A percentile compares a stretch with the other conserved stretches of the same genome.
Conservation (phyloP, 2,329 filamentous ascomycete genomes). For the Neonectria sp. region DNA sequence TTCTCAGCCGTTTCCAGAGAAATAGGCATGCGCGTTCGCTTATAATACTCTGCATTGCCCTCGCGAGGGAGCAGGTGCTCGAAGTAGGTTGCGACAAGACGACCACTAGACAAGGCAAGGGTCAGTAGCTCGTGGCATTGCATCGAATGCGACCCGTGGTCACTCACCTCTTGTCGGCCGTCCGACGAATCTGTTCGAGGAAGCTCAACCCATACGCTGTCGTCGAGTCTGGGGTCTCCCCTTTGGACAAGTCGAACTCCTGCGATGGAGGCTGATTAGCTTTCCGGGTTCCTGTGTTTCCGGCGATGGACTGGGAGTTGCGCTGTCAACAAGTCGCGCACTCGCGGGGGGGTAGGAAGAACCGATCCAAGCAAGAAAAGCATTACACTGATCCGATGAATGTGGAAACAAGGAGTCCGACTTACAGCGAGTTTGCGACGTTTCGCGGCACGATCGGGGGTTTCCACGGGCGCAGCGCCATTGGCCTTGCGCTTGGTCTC, state of each 20-base stretch:
- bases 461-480: constrained; percentile 60
- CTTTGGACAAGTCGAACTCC: constrained; percentile 65
- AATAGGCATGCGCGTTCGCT: constrained; percentile 82
- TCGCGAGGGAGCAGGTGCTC: constrained; percentile 77
- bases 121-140: constrained; percentile 38
- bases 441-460: constrained; percentile 69
- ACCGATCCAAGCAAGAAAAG: neutral
- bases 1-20: constrained; percentile 83
- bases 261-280: constrained; percentile 37
- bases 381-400: constrained; percentile 10
- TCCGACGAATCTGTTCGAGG: constrained; percentile 81
- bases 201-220: constrained; percentile 81
- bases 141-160: neutral
- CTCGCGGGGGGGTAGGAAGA: neutral
- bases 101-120: constrained; percentile 68
- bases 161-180: constrained; percentile 84
- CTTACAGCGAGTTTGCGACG: constrained; percentile 68
- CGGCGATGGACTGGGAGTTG: constrained; percentile 1
- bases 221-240: constrained; percentile 78
- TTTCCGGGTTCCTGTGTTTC: constrained; percentile 3
- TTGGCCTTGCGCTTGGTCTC: constrained; percentile 72
- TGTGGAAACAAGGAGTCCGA: constrained; percentile 48
- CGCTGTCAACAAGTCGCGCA: constrained; percentile 27
- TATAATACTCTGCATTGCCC: constrained; percentile 82
- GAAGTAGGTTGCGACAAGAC: constrained; percentile 82